A percentile compares a stretch with the other conserved stretches of the same genome.
These are phyloP conservation scores for Stentor roeselii DNA, from an alignment of 73 alveolate species.

Conservation along the genomic window DNA sequence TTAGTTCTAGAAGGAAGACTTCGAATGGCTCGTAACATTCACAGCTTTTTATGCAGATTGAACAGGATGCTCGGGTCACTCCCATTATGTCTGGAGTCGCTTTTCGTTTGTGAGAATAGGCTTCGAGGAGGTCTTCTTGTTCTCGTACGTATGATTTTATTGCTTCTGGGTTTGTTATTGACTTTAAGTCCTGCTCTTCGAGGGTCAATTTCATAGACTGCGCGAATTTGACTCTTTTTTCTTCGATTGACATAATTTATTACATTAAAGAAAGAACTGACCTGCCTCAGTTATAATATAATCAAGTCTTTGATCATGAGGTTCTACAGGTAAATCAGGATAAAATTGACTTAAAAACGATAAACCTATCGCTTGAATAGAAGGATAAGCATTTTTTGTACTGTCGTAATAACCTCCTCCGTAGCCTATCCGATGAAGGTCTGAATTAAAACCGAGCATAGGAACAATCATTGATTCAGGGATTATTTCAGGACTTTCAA, in stretches of 20 bases:
- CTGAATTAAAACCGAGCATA: conserved; percentile 27
- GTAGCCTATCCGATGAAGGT: conserved; percentile 38
- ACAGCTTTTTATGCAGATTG: background rate
- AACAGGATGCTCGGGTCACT: background rate
- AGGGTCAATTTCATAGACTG: background rate
- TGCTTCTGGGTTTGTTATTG: background rate
- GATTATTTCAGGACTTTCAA: background rate
- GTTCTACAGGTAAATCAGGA: background rate
- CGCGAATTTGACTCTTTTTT: background rate
- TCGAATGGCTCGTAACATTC: conserved; percentile 22
- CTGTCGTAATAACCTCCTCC: conserved; percentile 57
- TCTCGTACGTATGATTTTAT: background rate
- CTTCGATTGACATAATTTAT: conserved; percentile 8
- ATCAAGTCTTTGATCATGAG: background rate
- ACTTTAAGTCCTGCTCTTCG: background rate
- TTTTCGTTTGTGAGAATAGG: background rate
- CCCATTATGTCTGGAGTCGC: background rate
- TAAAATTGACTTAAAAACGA: background rate
- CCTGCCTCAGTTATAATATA: conserved; percentile 10
- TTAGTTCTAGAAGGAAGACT: background rate
- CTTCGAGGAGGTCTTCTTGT: conserved; percentile 14
- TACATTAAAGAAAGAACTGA: background rate
- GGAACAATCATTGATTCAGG: conserved; percentile 47
- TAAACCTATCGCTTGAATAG: background rate
- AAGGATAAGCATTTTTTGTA: conserved; percentile 20